Conservation (phyloP, 1,284 basidiomycete genomes). For the Paramarasmius palmivorus region DNA sequence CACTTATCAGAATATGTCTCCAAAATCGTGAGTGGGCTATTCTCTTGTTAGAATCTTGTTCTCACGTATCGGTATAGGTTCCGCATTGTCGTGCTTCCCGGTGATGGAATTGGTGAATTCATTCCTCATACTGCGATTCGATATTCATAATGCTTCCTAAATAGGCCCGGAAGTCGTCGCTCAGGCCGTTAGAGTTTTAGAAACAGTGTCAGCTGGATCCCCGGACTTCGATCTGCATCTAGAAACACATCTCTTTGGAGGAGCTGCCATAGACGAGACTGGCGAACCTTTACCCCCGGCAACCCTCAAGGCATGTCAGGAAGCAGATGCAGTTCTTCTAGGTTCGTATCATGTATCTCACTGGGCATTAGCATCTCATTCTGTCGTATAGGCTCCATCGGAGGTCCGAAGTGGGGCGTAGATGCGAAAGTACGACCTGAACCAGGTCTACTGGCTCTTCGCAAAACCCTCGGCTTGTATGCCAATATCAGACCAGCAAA, state of each 20-base stretch:
- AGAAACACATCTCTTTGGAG: constrained; percentile 85
- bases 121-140: constrained; percentile 13
- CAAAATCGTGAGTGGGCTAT: constrained; percentile 36
- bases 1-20: constrained; percentile 32
- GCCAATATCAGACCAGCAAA: constrained; percentile 98
- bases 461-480: constrained; percentile 93
- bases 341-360: constrained; percentile 47
- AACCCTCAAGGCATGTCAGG: constrained; percentile 86
- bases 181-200: constrained; percentile 88
- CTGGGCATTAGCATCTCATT: constrained; percentile 2
- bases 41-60: not conserved
- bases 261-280: constrained; percentile 87
- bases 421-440: constrained; percentile 93
- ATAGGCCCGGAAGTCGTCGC: constrained; percentile 90
- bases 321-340: constrained; percentile 91
- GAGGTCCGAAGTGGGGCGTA: constrained; percentile 98
- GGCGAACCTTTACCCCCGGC: constrained; percentile 85
- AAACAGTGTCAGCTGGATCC: constrained; percentile 68
- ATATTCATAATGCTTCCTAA: constrained; percentile 7
- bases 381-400: constrained; percentile 78
- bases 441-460: constrained; percentile 87
- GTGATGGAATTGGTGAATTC: constrained; percentile 91
- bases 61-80: constrained; percentile 47
- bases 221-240: constrained; percentile 74
- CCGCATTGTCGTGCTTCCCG: constrained; percentile 87